Evolutionary conservation across 164 flowering plant species (phyloP), one percentile per base, ranked within the genome.

Genomic region (Nymphaea colorata): DNA sequence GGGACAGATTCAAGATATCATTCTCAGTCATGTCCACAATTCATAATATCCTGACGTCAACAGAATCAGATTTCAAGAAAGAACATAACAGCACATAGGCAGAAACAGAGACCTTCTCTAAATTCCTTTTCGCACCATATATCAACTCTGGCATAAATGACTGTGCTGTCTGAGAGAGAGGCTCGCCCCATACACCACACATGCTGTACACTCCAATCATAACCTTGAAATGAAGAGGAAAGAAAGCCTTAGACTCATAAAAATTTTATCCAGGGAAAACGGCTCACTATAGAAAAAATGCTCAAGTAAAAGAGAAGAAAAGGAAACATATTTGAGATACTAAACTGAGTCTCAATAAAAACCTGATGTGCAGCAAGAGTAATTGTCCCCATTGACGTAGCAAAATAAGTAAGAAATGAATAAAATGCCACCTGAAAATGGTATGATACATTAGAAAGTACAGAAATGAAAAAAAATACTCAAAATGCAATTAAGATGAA

Each of bases 121-220:
- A 79, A 80, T 72, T 91, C 62, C 83, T 82, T 51, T 85, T 74
- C 3, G 61, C 82, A 68, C 99, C 99, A 80, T 79, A 85, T 44
- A 95, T 72, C 75, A 88, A 81, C 83, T 85, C 99, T 6, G 99
- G 99, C 98, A 95, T 90, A 80, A 90, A 95, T 62, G 99, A 87
- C 72, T 95, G 99, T 25, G 99, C 99, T 63, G 99, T 90, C 82
- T 95, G 99, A 65, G 94, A 88, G 64, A 95, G 93, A 53, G 99
- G 99, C 72, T 92, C 98, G 53, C 97, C 97, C 88, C 89, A 90
- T 44, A 92, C 98, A 1, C 86, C 73, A 76, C 90, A 92, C 86
- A 89, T 83, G 71, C 85, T 53, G 67, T 64, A 75, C 42, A 83
- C 80, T 75, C 93, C 97, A 73, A 86, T 67, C 97, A 95, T 85